Evolutionary conservation across 257 asterid genomes (phyloP).

Genomic region (Thymus mandschuricus): DNA sequence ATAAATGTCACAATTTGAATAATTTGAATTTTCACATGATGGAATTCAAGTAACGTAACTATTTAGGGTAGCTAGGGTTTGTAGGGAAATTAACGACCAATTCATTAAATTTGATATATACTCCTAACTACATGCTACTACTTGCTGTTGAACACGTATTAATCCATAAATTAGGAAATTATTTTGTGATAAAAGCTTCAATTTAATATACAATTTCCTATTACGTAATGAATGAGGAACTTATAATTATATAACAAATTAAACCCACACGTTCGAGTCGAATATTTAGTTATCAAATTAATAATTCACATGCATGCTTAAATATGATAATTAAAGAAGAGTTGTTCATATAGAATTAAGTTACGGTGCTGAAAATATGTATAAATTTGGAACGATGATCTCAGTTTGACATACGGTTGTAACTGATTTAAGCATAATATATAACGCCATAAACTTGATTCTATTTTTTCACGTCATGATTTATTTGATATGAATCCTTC

Average conservation of each 20-base stretch:
- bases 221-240: background rate
- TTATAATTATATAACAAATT: background rate
- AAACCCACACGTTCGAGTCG: too few species aligned
- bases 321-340: too few species aligned
- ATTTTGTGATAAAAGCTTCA: background rate
- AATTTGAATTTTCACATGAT: constrained; percentile 2
- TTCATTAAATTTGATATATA: background rate
- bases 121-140: background rate
- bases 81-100: background rate
- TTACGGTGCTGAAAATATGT: too few species aligned
- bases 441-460: too few species aligned
- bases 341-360: too few species aligned
- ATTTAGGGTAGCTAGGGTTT: background rate
- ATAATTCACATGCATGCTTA: too few species aligned
- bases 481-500: too few species aligned
- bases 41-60: background rate
- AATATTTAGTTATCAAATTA: too few species aligned
- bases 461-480: too few species aligned
- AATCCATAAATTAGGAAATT: background rate
- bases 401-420: too few species aligned
- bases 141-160: constrained; percentile 1
- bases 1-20: background rate
- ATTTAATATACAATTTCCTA: background rate
- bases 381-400: too few species aligned
- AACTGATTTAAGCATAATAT: too few species aligned